Base-by-base conservation (phyloP, 2,329 filamentous ascomycete genomes). In the Neofusicoccum ribis region DNA sequence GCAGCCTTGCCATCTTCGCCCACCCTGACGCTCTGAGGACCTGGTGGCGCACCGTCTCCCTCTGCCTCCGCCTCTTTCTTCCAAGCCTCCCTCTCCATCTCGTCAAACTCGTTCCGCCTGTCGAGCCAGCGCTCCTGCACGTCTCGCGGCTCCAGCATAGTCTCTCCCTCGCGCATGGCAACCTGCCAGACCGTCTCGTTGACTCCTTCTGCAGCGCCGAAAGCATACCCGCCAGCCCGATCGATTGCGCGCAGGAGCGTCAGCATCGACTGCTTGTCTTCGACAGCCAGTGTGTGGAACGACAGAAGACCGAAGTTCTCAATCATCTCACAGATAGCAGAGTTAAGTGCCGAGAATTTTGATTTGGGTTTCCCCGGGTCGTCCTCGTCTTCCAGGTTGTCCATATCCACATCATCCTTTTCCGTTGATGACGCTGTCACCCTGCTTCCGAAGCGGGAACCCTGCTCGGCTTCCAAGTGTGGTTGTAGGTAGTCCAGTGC, bases 121-220 rank as follows among this genome's bases (percentile, higher is more conserved):
- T 98, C 94, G 37, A 99, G 81, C 95, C 95, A 99, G 67, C 95
- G 85, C 80, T 99, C 95, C 79, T 99, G 95, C 68, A 98, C 89
- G 78, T 99, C 94, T 66, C 89, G 84, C 9, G 93, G 88, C 71
- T 96, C 93, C 84, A 96, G 88, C 41, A 88, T 86, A 66, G 85
- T 85, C 70, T 85, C 80, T 2, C 85, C 85, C 68, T 89, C 85
- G 65, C 93, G 88, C 88, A 98, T 96, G 2, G 95, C 92, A 50
- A 98, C 89, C 73, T 96, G 92, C 95, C 95, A 99, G n/a, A 99
- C 87, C 6, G 90, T 93, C 76, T 99, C 94, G 71, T 98, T 97
- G 51, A 93, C 92, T 1, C 93, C 94, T 75, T 97, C 92, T 0
- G 92, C 91, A 36, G 67, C 64, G 0, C 93, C 93, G 80, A 99